A percentile compares a stretch with the other conserved stretches of the same genome.
Evolutionary conservation across 345 rosid species (phyloP).

Genomic region (Aquilaria malaccensis): DNA sequence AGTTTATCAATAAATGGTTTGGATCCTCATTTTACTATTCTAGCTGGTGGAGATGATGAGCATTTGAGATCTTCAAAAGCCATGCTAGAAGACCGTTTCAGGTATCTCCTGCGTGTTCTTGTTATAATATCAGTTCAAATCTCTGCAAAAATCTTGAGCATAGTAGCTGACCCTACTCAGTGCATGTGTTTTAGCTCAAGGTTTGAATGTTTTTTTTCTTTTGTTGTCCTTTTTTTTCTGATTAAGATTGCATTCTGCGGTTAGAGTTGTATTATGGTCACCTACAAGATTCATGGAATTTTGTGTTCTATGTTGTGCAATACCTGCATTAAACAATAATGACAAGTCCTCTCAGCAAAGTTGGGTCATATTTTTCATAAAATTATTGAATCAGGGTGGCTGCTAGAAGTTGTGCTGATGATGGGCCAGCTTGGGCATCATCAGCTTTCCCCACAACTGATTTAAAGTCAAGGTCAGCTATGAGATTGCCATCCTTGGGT

Average conservation of each 20-base stretch:
- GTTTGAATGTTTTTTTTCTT: no score
- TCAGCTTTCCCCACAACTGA: constrained; percentile 57
- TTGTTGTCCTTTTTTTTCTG: no score
- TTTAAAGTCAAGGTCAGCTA: constrained; percentile 37
- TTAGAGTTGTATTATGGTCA: no score
- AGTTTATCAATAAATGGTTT: constrained; percentile 48
- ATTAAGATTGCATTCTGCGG: no score
- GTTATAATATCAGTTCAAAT: no score
- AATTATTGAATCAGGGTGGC: constrained; percentile 42
- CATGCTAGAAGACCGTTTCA: constrained; percentile 70
- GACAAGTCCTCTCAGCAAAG: neutral
- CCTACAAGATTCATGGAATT: no score
- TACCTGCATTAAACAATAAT: no score
- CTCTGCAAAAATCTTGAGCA: no score
- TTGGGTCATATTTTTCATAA: constrained; percentile 1
- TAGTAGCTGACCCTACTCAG: no score
- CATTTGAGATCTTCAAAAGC: constrained; percentile 35
- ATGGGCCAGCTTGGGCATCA: constrained; percentile 52
- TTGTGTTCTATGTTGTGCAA: no score
- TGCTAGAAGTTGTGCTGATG: constrained; percentile 49
- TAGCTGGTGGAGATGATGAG: constrained; percentile 26
- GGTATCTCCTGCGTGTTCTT: constrained; percentile 32
- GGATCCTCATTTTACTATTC: constrained; percentile 22
- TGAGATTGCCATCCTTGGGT: constrained; percentile 51
- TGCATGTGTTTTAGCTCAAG: no score